phyloP scores from a whole-genome alignment of 306 rosid genomes.

The Quercus robur region DNA sequence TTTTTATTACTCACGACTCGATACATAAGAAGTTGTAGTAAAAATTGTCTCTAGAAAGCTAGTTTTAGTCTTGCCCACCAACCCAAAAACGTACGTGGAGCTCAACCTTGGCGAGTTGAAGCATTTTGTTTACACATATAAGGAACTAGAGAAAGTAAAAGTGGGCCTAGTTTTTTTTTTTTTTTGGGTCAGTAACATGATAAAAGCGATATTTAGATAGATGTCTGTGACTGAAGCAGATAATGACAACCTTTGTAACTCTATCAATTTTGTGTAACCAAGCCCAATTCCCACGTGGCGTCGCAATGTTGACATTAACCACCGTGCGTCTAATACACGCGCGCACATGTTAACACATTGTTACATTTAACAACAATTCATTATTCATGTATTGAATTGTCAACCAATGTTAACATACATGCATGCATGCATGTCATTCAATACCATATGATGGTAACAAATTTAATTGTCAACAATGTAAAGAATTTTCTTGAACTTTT shows the following conservation, averaged over 20 bases:
- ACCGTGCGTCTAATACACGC: background rate
- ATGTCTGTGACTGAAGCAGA: conserved; percentile 24
- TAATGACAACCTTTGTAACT: background rate
- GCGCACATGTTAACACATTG: background rate
- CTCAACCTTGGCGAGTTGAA: background rate
- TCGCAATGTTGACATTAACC: background rate
- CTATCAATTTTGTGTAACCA: conserved; percentile 12
- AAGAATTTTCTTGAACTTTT: background rate
- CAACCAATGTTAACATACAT: too few species aligned
- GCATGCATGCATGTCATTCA: background rate
- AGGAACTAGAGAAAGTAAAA: background rate
- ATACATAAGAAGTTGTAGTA: rapidly evolving
- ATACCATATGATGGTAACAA: background rate
- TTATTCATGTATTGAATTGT: too few species aligned
- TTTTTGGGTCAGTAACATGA: background rate
- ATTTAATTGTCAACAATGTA: background rate
- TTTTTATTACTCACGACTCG: rapidly evolving
- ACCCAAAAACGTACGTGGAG: conserved; percentile 10
- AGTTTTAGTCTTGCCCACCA: background rate
- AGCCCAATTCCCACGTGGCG: conserved; percentile 1
- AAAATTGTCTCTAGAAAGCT: rapidly evolving
- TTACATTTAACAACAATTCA: too few species aligned
- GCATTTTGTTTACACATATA: background rate
- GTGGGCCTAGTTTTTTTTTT: background rate
- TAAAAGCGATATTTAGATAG: conserved; percentile 1